Base-by-base conservation (phyloP, 1,139 yeast genomes). In the Oligophagozyma castellii region DNA sequence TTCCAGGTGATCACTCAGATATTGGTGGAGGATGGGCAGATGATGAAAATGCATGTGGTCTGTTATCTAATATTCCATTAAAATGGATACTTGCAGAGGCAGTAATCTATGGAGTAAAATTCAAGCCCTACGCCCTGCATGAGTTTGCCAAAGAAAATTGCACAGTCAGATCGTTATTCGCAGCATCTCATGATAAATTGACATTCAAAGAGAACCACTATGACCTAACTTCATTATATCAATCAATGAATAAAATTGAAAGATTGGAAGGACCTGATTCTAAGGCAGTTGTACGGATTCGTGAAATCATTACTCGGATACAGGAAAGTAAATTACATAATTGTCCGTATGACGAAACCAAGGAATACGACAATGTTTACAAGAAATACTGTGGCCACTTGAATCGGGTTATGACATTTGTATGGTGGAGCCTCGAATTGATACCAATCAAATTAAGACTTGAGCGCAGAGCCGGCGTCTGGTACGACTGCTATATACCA, bases 1-100 rank as follows among this genome's bases (percentile, higher is more conserved):
- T 73, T 42, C 68, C 77, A 1, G 81, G 81, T 1, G 70, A 69
- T 43, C 81, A 73, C 48, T 61, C 74, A 3, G 80, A 73, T 46
- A 53, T 70, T 35, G 80, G 81, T 2, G 80, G 80, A 3, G 76
- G 77, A 3, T 70, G 73, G 70, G 48, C 55, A 1, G 50, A 59
- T 3, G 68, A 65, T 38, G 33, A 41, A 3, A 42, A 55, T 24
- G 36, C 44, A 1, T 62, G 64, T 3, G 63, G 58, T 27, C 47
- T 46, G 22, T 30, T 63, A 10, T 54, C 70, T 0, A 61, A 68
- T 37, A 39, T 70, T 10, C 54, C 79, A 0, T 50, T 73, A 14
- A 55, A 74, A 34, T 73, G 80, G 80, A 67, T 73, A 48, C 35
- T 73, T 11, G 53, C 63, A 3, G 70, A 67, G 40, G 70, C 77